Base-by-base conservation (phyloP, 2,329 filamentous ascomycete species). In the Trichoderma sp. region DNA sequence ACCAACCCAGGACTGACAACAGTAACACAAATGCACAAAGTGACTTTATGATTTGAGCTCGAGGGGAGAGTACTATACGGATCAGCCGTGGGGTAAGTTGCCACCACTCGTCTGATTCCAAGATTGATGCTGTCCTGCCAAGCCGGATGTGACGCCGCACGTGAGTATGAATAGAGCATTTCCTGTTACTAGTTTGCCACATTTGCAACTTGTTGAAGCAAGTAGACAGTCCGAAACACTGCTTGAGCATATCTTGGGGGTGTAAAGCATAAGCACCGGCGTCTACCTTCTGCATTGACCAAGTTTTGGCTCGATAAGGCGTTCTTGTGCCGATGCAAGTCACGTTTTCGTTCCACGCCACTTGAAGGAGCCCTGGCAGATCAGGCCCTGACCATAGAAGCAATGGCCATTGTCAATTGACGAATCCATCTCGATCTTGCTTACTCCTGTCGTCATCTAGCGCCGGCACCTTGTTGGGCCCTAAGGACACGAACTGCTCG, bases 381-480 rank as follows among this genome's bases (percentile, higher is more conserved):
- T 24, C 69, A 62, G 16, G 21, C 27, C 31, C 29, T 65, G 45
- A 24, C 41, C 33, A 27, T 31, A 45, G 21, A 73, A 35, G 41
- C 60, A 53, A 31, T 63, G 68, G 69, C 59, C 16, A n/a, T 53
- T 4, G 18, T 21, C 24, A 29, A 53, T 29, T 38, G 41, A n/a
- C 41, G 68, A 73, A 56, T 65, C 69, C 69, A 53, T 73, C 60
- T 73, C 29, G 69, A 73, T 73, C 69, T 73, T 65, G 69, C 69
- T 56, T 65, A 73, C 60, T 64, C 59, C 14, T 64, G 68, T 73
- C 41, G 60, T 65, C 69, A 65, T 73, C 60, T 73, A 73, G 69
- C 69, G 69, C 69, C 69, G 69, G 69, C 69, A 73, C 60, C 69
- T 73, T 53, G 56, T 56, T 31, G 59, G 50, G 8, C 35, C 27